These are phyloP conservation scores for Spirogloea muscicola DNA, from an alignment of 139 green algal species.

Conservation along the genomic window DNA sequence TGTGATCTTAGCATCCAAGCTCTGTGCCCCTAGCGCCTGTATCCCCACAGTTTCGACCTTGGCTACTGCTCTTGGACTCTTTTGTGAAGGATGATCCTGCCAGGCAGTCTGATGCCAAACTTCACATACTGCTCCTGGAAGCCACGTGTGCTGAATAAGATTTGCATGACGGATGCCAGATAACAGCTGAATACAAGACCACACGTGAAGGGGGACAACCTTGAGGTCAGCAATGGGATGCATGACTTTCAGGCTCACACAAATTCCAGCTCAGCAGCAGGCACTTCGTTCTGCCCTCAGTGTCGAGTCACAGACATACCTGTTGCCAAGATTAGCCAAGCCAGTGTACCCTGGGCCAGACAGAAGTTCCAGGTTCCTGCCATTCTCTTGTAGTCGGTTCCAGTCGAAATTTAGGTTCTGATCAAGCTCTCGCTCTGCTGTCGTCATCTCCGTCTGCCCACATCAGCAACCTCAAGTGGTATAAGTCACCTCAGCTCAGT, in stretches of 20 bases:
- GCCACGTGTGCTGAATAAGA: constrained; percentile 30
- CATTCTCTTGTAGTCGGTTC: constrained; percentile 83
- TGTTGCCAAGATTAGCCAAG: constrained; percentile 96
- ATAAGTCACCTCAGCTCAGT: too few relatives aligned
- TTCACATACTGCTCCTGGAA: constrained; percentile 56
- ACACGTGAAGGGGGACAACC: not conserved
- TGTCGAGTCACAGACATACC: not conserved
- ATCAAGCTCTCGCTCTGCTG: constrained; percentile 86
- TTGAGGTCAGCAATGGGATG: not conserved
- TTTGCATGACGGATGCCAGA: constrained; percentile 53
- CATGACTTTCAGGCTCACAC: not conserved
- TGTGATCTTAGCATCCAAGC: too few relatives aligned
- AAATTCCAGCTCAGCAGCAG: not conserved
- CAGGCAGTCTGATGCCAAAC: too few relatives aligned
- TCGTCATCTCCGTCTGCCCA: constrained; percentile 83
- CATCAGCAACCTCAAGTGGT: too few relatives aligned
- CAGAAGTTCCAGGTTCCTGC: constrained; percentile 65
- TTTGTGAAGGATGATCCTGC: too few relatives aligned
- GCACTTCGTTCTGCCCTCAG: not conserved
- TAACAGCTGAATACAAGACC: constrained; percentile 51
- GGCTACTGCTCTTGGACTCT: too few relatives aligned
- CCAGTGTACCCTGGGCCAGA: constrained; percentile 76
- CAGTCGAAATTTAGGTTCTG: constrained; percentile 88
- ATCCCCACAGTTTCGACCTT: too few relatives aligned
- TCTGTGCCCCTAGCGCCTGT: too few relatives aligned